A percentile compares a stretch with the other conserved stretches of the same genome.
Evolutionary conservation across 2,329 filamentous ascomycete species (phyloP).

Genomic region (Parastagonospora avenae): DNA sequence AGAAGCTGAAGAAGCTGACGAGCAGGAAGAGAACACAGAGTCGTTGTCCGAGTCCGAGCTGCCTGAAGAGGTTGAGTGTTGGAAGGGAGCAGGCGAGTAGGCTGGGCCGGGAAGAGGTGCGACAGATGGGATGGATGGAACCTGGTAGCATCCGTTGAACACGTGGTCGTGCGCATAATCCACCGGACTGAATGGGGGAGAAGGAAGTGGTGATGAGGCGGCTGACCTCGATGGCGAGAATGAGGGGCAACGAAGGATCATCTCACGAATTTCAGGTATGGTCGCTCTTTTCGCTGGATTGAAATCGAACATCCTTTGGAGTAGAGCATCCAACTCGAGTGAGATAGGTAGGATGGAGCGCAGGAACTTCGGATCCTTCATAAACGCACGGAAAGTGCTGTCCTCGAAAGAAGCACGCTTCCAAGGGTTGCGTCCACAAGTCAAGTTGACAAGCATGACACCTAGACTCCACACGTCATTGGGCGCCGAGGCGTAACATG

Average conservation of each 20-base stretch:
- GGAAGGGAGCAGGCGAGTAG: constrained; percentile 35
- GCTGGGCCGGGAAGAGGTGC: constrained; percentile 39
- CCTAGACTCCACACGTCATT: constrained; percentile 99
- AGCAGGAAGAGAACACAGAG: constrained; percentile 48
- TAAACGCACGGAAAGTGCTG: constrained; percentile 90
- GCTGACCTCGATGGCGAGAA: constrained; percentile 65
- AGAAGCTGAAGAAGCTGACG: constrained; percentile 44
- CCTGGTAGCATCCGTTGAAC: constrained; percentile 39
- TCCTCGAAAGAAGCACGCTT: constrained; percentile 94
- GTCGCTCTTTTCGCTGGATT: constrained; percentile 83
- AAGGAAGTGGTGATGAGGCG: constrained; percentile 49
- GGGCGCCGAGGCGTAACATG: constrained; percentile 86
- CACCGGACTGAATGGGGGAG: constrained; percentile 51
- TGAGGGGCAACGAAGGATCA: constrained; percentile 75
- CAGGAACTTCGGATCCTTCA: constrained; percentile 83
- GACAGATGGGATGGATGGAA: constrained; percentile 32
- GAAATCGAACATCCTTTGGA: constrained; percentile 85
- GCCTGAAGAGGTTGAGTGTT: constrained; percentile 43
- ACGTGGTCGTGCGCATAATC: constrained; percentile 40
- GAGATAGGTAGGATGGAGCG: constrained; percentile 92
- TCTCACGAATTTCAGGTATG: constrained; percentile 75
- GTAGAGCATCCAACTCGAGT: constrained; percentile 83
- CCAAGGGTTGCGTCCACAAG: constrained; percentile 98
- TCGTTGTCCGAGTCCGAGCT: constrained; percentile 48
- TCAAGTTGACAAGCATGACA: constrained; percentile 95